A percentile compares a stretch with the other conserved stretches of the same genome.
phyloP scores from a whole-genome alignment of 768 basidiomycete genomes.

The Russula griseocarnosa region DNA sequence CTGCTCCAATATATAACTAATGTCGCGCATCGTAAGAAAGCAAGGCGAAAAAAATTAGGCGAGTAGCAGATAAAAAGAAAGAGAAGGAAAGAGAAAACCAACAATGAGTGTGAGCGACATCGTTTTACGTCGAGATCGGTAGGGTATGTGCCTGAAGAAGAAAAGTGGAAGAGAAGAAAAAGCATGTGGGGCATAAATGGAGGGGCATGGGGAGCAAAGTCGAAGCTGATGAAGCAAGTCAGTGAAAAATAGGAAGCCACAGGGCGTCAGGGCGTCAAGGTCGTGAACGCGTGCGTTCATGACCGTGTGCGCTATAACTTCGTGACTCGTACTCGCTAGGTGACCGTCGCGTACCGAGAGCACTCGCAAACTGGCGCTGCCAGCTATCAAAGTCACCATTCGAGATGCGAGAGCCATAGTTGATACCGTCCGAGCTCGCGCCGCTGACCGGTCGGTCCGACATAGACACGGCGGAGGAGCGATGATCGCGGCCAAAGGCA shows the following conservation, averaged over 20 bases:
- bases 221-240: conserved; percentile 23
- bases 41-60: conserved; percentile 37
- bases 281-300: conserved; percentile 59
- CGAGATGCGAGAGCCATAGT: conserved; percentile 54
- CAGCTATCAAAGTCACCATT: conserved; percentile 81
- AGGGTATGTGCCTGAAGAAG: conserved; percentile 48
- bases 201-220: conserved; percentile 25
- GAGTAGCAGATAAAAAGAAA: conserved; percentile 42
- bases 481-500: conserved; percentile 55
- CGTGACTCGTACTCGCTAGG: conserved; percentile 69
- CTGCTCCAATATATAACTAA: conserved; percentile 31
- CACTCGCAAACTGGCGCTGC: conserved; percentile 79
- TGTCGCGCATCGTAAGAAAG: conserved; percentile 37
- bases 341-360: conserved; percentile 68
- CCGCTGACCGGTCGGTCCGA: conserved; percentile 60
- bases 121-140: conserved; percentile 34
- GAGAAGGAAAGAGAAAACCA: conserved; percentile 22
- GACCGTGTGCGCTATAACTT: conserved; percentile 34
- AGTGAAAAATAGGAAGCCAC: conserved; percentile 27
- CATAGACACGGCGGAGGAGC: conserved; percentile 54
- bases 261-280: conserved; percentile 36
- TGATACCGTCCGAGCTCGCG: conserved; percentile 75
- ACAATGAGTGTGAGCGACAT: conserved; percentile 52
- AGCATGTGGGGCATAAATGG: conserved; percentile 28
- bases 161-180: conserved; percentile 33